A percentile compares a stretch with the other conserved stretches of the same genome.
These are phyloP conservation scores for Backusella liffmaniae DNA, from an alignment of 192 early-diverging fungal genomes.

Conservation along the genomic window DNA sequence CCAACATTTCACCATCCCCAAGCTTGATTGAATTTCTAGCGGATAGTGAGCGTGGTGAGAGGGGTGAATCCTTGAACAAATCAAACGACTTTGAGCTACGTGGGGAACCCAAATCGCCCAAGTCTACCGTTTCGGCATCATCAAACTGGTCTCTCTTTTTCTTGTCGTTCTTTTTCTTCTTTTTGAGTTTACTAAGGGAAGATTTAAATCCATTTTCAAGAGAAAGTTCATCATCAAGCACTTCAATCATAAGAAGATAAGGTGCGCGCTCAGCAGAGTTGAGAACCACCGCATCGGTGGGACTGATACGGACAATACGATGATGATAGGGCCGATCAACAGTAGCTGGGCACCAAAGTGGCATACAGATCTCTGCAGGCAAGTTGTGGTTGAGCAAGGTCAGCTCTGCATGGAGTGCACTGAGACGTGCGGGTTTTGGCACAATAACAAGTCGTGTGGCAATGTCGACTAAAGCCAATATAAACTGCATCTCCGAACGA, in stretches of 20 bases:
- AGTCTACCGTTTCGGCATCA: neutral
- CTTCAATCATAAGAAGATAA: constrained; percentile 87
- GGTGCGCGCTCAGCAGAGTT: constrained; percentile 96
- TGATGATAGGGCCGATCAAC: constrained; percentile 67
- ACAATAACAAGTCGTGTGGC: constrained; percentile 83
- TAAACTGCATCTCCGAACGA: constrained; percentile 87
- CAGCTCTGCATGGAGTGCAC: constrained; percentile 86
- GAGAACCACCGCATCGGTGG: constrained; percentile 87
- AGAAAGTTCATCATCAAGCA: constrained; percentile 66
- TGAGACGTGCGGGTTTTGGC: constrained; percentile 78
- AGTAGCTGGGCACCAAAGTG: constrained; percentile 84
- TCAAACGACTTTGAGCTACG: constrained; percentile 6
- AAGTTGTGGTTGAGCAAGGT: constrained; percentile 91
- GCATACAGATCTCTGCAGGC: constrained; percentile 90
- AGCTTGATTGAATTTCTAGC: neutral
- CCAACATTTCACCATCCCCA: neutral
- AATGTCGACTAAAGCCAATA: constrained; percentile 87
- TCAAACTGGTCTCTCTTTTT: neutral
- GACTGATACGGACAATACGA: constrained; percentile 84
- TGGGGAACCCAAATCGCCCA: neutral
- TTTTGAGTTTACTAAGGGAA: constrained; percentile 12
- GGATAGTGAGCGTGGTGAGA: neutral
- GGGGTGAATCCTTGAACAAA: constrained; percentile 15
- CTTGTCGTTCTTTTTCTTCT: neutral
- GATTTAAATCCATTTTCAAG: constrained; percentile 38